Conservation (phyloP, 345 rosid species). For the Ailanthus altissimus region DNA sequence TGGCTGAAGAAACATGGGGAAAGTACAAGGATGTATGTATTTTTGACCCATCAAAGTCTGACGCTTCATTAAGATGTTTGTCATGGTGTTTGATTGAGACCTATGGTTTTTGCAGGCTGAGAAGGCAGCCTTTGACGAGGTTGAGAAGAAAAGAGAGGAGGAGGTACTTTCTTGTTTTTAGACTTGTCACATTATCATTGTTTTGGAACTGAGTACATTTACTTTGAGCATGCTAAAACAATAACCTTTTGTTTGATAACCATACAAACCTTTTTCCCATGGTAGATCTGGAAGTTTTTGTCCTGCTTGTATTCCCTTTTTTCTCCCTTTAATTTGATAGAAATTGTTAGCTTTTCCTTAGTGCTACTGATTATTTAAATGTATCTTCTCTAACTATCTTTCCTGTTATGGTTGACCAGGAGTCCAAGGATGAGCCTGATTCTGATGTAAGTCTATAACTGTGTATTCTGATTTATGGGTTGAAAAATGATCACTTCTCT, state of each 20-base stretch:
- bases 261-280: background rate
- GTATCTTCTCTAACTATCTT: conserved; percentile 7
- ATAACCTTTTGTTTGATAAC: background rate
- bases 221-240: background rate
- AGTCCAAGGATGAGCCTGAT: conserved; percentile 63
- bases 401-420: conserved; percentile 42
- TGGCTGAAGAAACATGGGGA: conserved; percentile 97
- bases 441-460: conserved; percentile 65
- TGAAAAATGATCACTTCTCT: background rate
- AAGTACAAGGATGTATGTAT: conserved; percentile 82
- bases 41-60: background rate
- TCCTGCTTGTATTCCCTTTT: background rate
- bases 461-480: background rate
- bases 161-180: conserved; percentile 51
- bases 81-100: conserved; percentile 21
- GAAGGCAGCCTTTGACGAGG: conserved; percentile 94
- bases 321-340: background rate
- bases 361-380: background rate
- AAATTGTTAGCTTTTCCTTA: background rate
- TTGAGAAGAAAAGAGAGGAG: conserved; percentile 76
- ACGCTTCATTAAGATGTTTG: background rate
- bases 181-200: background rate
- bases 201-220: background rate
- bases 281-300: background rate
- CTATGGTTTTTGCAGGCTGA: conserved; percentile 63